These are phyloP conservation scores for Noccaea caerulescens DNA, from an alignment of 345 rosid genomes.

Conservation along the genomic window DNA sequence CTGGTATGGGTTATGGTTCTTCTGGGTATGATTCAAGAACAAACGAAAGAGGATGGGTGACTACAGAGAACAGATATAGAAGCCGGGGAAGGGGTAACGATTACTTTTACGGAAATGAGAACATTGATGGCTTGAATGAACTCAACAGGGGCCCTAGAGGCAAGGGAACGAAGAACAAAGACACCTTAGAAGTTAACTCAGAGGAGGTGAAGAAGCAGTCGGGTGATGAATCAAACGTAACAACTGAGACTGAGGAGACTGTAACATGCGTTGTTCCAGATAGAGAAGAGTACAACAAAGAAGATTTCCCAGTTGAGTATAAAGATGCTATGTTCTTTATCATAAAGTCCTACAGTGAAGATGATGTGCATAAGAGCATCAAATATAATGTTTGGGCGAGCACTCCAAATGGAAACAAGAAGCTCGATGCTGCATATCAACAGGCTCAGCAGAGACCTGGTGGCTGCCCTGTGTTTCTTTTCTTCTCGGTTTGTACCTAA, in stretches of 20 bases:
- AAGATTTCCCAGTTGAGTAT: slow-evolving; percentile 62
- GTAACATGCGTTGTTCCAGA: slow-evolving; percentile 47
- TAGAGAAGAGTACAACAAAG: slow-evolving; percentile 56
- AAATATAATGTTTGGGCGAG: slow-evolving; percentile 89
- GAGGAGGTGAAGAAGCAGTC: slow-evolving; percentile 51
- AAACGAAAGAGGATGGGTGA: slow-evolving; percentile 59
- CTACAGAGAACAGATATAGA: slow-evolving; percentile 61
- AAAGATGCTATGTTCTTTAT: slow-evolving; percentile 66
- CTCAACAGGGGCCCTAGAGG: slow-evolving; percentile 82
- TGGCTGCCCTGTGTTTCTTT: slow-evolving; percentile 66
- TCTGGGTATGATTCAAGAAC: slow-evolving; percentile 60
- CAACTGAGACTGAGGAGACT: slow-evolving; percentile 46
- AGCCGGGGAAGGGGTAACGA: slow-evolving; percentile 61
- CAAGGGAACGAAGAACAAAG: slow-evolving; percentile 60
- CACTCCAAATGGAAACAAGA: slow-evolving; percentile 86
- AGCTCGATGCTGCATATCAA: slow-evolving; percentile 77
- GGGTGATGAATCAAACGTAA: slow-evolving; percentile 38
- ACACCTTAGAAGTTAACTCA: slow-evolving; percentile 38
- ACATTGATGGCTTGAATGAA: slow-evolving; percentile 69
- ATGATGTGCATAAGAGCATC: slow-evolving; percentile 84
- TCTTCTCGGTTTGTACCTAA: slow-evolving; percentile 67
- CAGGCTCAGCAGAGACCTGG: slow-evolving; percentile 67
- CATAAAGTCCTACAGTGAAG: slow-evolving; percentile 86
- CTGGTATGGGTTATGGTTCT: slow-evolving; percentile 62
- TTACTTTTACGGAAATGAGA: slow-evolving; percentile 58